phyloP scores from a whole-genome alignment of 805 yeast genomes.

The Pichia heedii region DNA sequence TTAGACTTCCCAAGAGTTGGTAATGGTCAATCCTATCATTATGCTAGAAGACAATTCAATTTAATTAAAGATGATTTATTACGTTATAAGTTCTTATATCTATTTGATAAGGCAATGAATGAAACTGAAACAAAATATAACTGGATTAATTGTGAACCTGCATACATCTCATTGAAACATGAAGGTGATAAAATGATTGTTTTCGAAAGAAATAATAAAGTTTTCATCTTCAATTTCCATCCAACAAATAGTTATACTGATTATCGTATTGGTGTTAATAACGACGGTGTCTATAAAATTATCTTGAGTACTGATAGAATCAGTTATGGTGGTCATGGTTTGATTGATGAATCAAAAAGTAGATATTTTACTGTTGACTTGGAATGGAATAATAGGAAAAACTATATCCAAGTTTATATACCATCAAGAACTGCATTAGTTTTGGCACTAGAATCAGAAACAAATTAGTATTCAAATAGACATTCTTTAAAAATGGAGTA shows the following conservation, averaged over 20 bases:
- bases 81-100: constrained; percentile 67
- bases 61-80: constrained; percentile 70
- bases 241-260: constrained; percentile 76
- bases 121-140: constrained; percentile 57
- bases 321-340: constrained; percentile 72
- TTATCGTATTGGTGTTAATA: constrained; percentile 84
- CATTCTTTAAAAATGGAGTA: background rate
- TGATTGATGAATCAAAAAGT: constrained; percentile 48
- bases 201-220: constrained; percentile 76
- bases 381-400: constrained; percentile 71
- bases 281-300: constrained; percentile 64
- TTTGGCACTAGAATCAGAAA: constrained; percentile 36
- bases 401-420: constrained; percentile 68
- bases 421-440: constrained; percentile 72
- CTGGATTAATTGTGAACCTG: constrained; percentile 64
- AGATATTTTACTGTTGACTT: constrained; percentile 64
- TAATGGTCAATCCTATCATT: constrained; percentile 80
- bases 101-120: constrained; percentile 85
- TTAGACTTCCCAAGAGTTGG: constrained; percentile 92
- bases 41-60: constrained; percentile 93
- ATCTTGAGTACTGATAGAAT: constrained; percentile 66
- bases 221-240: constrained; percentile 87
- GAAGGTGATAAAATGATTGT: constrained; percentile 84
- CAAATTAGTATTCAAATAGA: too few species aligned
- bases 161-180: constrained; percentile 80